Conservation (phyloP, 176 grass and related monocot genomes). For the Calamus simplicifolius region DNA sequence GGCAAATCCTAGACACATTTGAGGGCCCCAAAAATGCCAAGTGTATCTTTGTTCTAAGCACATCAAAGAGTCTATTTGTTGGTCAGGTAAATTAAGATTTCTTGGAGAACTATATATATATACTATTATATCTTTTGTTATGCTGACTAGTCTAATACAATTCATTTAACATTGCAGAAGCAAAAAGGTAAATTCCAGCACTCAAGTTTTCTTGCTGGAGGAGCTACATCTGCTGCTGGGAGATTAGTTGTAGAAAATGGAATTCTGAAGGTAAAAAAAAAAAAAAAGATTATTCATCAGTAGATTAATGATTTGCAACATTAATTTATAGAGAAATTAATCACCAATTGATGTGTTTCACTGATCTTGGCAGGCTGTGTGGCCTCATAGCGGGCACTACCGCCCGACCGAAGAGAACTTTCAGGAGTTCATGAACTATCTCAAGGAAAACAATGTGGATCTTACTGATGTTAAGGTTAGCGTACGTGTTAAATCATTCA, state of each 20-base stretch:
- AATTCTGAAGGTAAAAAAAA: slow-evolving; percentile 46
- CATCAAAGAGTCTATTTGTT: slow-evolving; percentile 64
- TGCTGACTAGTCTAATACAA: too few species aligned
- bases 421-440: slow-evolving; percentile 57
- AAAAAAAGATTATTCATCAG: too few species aligned
- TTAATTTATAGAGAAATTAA: neutral
- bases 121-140: too few species aligned
- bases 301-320: neutral
- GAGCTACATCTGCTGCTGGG: slow-evolving; percentile 64
- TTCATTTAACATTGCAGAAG: slow-evolving; percentile 30
- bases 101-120: neutral
- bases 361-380: slow-evolving; percentile 38
- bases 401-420: slow-evolving; percentile 58
- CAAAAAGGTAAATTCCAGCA: slow-evolving; percentile 67
- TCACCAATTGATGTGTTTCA: neutral
- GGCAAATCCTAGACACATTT: slow-evolving; percentile 52
- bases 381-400: slow-evolving; percentile 71
- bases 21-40: slow-evolving; percentile 50
- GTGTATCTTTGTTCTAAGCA: slow-evolving; percentile 98
- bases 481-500: too few species aligned
- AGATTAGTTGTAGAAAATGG: slow-evolving; percentile 49
- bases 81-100: slow-evolving; percentile 34
- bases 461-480: slow-evolving; percentile 36
- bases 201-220: slow-evolving; percentile 80
- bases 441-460: slow-evolving; percentile 45